Evolutionary conservation across 495 filamentous ascomycete genomes (phyloP), one percentile per base, ranked within the genome.

Genomic region (Tuber magnatum): DNA sequence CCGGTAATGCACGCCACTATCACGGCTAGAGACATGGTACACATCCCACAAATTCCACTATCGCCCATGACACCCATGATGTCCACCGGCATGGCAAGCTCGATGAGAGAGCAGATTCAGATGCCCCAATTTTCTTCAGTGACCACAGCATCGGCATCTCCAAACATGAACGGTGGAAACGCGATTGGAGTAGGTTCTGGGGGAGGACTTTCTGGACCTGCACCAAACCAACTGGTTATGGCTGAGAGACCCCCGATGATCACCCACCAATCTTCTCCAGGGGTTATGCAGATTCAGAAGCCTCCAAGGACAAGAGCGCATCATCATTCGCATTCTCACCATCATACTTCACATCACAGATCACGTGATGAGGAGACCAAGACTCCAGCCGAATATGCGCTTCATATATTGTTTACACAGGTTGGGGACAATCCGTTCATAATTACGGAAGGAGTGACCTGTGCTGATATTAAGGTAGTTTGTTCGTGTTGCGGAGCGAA

Each of bases 401-500:
- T 98, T 73, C 94, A 98, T 84, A 94, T 97, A 80, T 86, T 99
- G 44, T 97, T 99, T 84, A 97, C 94, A 77, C 93, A 94, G 71
- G 91, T 92, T 82, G 84, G 90, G 85, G 39, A 74, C 16, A 9
- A 24, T 69, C 56, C 28, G 32, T 65, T 35, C 35, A 6, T 35
- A 32, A 35, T 6, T 38, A 44, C 35, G 38, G 42, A 40, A 40
- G 38, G 10, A 71, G 38, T 51, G 35, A 16, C 69, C 35, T 65
- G 28, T 65, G 56, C 56, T 65, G 56, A 65, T 65, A 28, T 35
- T 24, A 40, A 32, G 10, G 42, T 75, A 88, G 86, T 90, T 90
- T 82, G 85, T 88, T 79, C 91, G 90, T 5, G 91, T 94, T 84
- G 94, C 96, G 35, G 96, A 98, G 83, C 91, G 92, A 79, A 97